These are phyloP conservation scores for Senecio squalidus DNA, from an alignment of 140 eudicot genomes.

Conservation along the genomic window DNA sequence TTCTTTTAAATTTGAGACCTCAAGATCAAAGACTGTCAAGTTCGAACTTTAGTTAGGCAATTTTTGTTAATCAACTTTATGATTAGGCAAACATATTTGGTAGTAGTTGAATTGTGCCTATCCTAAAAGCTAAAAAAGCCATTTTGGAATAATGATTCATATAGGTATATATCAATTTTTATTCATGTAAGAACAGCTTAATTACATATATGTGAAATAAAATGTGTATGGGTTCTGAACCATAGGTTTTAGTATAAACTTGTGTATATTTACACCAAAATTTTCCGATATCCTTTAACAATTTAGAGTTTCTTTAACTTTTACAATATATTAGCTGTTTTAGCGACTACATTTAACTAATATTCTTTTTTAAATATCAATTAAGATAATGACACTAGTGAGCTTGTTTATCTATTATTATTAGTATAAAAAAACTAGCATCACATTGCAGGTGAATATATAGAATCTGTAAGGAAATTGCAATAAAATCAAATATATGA, in stretches of 20 bases:
- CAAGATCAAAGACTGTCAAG: constrained; percentile 14
- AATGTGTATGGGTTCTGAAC: no score
- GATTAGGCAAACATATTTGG: constrained; percentile 35
- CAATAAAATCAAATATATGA: constrained; percentile 27
- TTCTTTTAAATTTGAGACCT: constrained; percentile 18
- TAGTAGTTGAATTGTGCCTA: constrained; percentile 21
- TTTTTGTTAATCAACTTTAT: constrained; percentile 27
- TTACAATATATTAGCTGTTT: constrained; percentile 3
- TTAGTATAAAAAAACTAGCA: constrained; percentile 19
- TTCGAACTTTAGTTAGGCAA: constrained; percentile 29
- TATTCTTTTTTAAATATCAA: constrained; percentile 6
- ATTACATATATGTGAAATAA: no score
- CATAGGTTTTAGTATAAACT: no score
- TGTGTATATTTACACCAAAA: no score
- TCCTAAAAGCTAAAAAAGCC: constrained; percentile 24
- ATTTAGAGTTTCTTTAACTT: background rate
- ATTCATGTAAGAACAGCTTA: no score
- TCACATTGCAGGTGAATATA: constrained; percentile 49
- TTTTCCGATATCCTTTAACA: constrained; percentile 1
- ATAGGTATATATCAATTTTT: constrained; percentile 4
- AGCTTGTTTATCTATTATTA: constrained; percentile 18
- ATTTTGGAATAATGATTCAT: constrained; percentile 9
- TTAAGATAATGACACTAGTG: constrained; percentile 35
- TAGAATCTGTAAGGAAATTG: constrained; percentile 34
- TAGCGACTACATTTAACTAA: background rate